Conservation (phyloP, 371 early-diverging fungal species). For the Choanephora cucurbitarum region DNA sequence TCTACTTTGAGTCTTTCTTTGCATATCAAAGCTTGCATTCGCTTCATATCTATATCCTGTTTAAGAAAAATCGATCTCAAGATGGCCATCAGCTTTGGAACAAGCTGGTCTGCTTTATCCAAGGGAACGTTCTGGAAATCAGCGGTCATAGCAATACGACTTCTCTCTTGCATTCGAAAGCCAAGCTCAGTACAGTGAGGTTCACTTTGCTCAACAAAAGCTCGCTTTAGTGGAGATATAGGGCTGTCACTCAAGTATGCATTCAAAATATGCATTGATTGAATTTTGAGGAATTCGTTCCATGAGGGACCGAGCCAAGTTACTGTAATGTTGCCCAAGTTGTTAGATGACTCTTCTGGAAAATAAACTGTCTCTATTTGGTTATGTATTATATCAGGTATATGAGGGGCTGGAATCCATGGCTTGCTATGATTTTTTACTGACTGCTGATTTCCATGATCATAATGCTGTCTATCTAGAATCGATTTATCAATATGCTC, state of each 20-base stretch:
- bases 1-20: conserved; percentile 53
- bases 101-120: conserved; percentile 44
- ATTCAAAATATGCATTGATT: conserved; percentile 41
- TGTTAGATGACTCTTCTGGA: conserved; percentile 50
- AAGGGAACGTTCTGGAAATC: conserved; percentile 50
- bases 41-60: conserved; percentile 53
- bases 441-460: not conserved
- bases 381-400: conserved; percentile 36
- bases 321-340: conserved; percentile 49
- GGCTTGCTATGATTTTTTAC: conserved; percentile 8
- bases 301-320: conserved; percentile 54
- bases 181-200: conserved; percentile 45
- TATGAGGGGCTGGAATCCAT: conserved; percentile 51
- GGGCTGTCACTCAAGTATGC: conserved; percentile 57
- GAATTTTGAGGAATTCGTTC: conserved; percentile 38
- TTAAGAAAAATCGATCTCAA: conserved; percentile 35
- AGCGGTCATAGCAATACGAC: conserved; percentile 33
- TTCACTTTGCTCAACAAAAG: conserved; percentile 56
- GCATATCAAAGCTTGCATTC: conserved; percentile 53
- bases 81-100: conserved; percentile 36
- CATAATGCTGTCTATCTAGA: conserved; percentile 29
- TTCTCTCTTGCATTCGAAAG: conserved; percentile 21
- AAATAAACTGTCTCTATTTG: conserved; percentile 44
- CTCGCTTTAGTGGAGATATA: conserved; percentile 48
- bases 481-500: conserved; percentile 53